Evolutionary conservation across 257 asterid genomes (phyloP).

Genomic region (Asclepias syriaca): DNA sequence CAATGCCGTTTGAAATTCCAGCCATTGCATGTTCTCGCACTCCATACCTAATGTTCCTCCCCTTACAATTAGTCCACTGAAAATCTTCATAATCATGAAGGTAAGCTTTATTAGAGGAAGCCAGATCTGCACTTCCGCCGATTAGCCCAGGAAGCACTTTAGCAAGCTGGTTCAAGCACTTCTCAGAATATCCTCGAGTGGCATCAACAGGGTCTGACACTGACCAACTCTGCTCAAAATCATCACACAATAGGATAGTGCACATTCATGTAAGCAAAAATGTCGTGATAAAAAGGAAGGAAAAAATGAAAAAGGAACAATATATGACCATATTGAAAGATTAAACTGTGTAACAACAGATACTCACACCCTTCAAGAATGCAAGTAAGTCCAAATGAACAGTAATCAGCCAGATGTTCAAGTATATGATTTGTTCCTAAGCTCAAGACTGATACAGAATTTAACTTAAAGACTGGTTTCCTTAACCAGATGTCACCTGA

Average conservation of each 20-base stretch:
- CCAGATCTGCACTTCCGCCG: slow-evolving; percentile 65
- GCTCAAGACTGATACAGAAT: neutral
- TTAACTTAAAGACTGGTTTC: neutral
- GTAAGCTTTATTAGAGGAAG: slow-evolving; percentile 42
- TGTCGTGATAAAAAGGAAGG: too few relatives aligned
- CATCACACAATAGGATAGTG: neutral
- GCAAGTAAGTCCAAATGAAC: neutral
- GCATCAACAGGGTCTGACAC: slow-evolving; percentile 43
- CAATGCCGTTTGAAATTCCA: slow-evolving; percentile 52
- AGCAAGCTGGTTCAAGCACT: slow-evolving; percentile 41
- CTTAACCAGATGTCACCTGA: neutral
- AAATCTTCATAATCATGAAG: slow-evolving; percentile 36
- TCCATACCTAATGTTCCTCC: slow-evolving; percentile 48
- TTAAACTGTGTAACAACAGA: neutral
- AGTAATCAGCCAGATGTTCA: neutral
- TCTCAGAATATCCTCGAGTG: slow-evolving; percentile 49
- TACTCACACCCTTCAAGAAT: neutral
- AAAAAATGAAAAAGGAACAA: neutral
- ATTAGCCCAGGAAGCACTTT: slow-evolving; percentile 53
- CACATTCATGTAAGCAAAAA: neutral
- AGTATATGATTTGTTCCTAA: neutral
- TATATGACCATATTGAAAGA: neutral
- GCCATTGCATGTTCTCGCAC: slow-evolving; percentile 59
- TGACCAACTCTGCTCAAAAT: slow-evolving; percentile 35
- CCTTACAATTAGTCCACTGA: slow-evolving; percentile 30